phyloP scores from a whole-genome alignment of 768 basidiomycete genomes.

The Leucogyrophana mollusca region DNA sequence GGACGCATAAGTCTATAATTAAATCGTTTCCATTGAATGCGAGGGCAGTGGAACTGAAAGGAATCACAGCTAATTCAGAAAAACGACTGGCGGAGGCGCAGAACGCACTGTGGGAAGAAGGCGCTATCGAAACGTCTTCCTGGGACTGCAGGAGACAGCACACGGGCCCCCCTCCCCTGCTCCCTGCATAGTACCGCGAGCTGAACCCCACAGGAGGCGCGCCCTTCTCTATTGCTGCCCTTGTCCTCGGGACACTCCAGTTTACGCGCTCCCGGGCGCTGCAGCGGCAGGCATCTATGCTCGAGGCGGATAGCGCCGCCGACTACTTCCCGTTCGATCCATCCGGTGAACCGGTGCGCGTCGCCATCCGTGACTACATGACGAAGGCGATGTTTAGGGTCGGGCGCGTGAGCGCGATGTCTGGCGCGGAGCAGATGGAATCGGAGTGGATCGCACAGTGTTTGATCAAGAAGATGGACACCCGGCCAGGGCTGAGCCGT shows the following conservation, averaged over 20 bases:
- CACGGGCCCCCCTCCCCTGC: slow-evolving; percentile 5
- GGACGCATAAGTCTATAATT: too few species aligned
- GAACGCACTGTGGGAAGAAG: slow-evolving; percentile 16
- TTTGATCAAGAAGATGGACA: background rate
- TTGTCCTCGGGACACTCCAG: slow-evolving; percentile 10
- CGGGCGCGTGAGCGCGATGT: background rate
- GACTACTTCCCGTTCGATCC: slow-evolving; percentile 20
- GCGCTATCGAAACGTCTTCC: slow-evolving; percentile 15
- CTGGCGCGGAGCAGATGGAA: background rate
- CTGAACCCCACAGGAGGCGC: background rate
- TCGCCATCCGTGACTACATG: slow-evolving; percentile 9
- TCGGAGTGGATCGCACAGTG: background rate
- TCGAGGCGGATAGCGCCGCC: slow-evolving; percentile 12
- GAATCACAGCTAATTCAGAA: too few species aligned
- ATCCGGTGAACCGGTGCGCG: slow-evolving; percentile 10
- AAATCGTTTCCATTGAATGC: too few species aligned
- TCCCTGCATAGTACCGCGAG: background rate
- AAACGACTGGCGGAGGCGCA: slow-evolving; percentile 15
- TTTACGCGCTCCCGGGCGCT: slow-evolving; percentile 11
- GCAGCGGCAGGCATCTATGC: slow-evolving; percentile 16
- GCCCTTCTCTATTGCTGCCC: background rate
- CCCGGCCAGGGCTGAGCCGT: background rate
- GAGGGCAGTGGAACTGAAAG: too few species aligned
- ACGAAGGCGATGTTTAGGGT: background rate
- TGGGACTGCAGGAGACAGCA: slow-evolving; percentile 15